phyloP scores from a whole-genome alignment of 202 grass and related monocot species.

The Bolboschoenoplectus hybrid region DNA sequence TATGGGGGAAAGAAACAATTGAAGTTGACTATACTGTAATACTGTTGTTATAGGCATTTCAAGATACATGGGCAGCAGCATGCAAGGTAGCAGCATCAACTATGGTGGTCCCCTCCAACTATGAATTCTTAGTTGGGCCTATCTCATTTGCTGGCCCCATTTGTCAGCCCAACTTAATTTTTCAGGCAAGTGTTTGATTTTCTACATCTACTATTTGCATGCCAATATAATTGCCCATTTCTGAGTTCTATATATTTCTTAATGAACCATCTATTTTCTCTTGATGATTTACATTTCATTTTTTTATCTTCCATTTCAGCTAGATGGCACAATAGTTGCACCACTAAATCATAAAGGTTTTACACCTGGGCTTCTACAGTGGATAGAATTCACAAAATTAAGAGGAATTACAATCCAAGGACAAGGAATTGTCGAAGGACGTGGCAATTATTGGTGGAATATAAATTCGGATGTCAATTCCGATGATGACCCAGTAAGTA shows the following conservation, averaged over 20 bases:
- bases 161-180: conserved; percentile 49
- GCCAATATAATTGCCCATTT: not conserved
- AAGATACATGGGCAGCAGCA: conserved; percentile 50
- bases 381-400: conserved; percentile 61
- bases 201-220: not conserved
- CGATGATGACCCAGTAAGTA: conserved; percentile 23
- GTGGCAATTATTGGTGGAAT: conserved; percentile 64
- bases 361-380: conserved; percentile 42
- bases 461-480: not conserved
- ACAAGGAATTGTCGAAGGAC: conserved; percentile 57
- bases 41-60: conserved; percentile 49
- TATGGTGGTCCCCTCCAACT: conserved; percentile 47
- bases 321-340: conserved; percentile 62
- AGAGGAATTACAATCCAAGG: conserved; percentile 55
- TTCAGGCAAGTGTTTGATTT: conserved; percentile 49
- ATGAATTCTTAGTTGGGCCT: conserved; percentile 57
- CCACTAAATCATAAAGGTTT: conserved; percentile 39
- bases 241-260: not conserved
- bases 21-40: not conserved
- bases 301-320: conserved; percentile 42
- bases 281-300: not conserved
- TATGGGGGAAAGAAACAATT: not conserved
- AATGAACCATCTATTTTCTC: not conserved
- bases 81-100: conserved; percentile 46
- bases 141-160: conserved; percentile 55